phyloP scores from a whole-genome alignment of 2,329 filamentous ascomycete genomes.

The Colletotrichum tanaceti region DNA sequence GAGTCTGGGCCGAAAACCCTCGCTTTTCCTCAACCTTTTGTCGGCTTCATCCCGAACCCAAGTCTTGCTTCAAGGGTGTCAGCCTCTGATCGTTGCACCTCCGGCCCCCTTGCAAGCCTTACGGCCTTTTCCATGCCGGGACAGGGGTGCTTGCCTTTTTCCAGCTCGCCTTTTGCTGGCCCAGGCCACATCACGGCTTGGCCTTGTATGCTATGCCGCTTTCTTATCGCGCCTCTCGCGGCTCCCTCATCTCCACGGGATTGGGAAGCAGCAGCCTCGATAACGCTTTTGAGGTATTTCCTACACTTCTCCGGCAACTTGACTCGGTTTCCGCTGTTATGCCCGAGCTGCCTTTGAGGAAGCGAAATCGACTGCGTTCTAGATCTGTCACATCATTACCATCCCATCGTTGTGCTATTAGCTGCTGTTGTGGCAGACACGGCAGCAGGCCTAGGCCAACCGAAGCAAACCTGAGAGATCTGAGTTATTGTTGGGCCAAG shows the following conservation, averaged over 20 bases:
- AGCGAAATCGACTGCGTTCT: neutral
- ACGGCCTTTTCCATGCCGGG: slow-evolving; percentile 17
- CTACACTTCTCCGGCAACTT: neutral
- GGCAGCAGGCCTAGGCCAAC: neutral
- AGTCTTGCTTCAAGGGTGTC: neutral
- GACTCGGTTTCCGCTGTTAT: slow-evolving; percentile 3
- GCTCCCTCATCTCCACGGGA: slow-evolving; percentile 5
- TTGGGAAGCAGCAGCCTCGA: slow-evolving; percentile 3
- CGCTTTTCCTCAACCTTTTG: neutral
- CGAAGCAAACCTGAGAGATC: neutral
- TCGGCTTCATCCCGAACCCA: slow-evolving; percentile 2
- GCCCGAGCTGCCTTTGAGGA: neutral
- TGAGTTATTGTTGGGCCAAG: neutral
- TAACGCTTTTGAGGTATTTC: neutral
- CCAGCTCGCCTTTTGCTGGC: neutral
- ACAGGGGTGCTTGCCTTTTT: neutral
- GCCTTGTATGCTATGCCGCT: slow-evolving; percentile 3
- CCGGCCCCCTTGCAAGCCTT: neutral
- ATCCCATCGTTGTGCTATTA: too few relatives aligned
- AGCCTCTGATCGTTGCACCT: neutral
- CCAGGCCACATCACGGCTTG: neutral
- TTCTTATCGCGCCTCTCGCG: slow-evolving; percentile 7
- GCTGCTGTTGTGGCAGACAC: too few relatives aligned
- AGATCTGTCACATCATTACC: neutral
- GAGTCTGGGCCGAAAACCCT: slow-evolving; percentile 24